phyloP scores from a whole-genome alignment of 2,329 filamentous ascomycete genomes.

The Verticillium zaregamsianum region DNA sequence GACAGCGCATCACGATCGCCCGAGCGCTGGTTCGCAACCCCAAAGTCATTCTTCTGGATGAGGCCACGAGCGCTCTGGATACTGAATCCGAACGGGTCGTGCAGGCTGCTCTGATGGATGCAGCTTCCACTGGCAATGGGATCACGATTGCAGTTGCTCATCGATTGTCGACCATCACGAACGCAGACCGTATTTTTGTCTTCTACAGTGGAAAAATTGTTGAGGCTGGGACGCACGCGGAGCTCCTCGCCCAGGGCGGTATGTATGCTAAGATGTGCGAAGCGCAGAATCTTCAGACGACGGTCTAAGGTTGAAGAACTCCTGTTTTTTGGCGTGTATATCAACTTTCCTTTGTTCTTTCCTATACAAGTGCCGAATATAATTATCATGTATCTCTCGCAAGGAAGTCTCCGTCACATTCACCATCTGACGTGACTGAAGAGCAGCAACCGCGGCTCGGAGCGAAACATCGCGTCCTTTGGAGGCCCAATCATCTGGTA shows the following conservation, averaged over 20 bases:
- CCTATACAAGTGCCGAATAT: too few relatives aligned
- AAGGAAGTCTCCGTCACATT: too few relatives aligned
- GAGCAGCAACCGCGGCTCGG: too few relatives aligned
- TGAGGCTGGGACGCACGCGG: constrained; percentile 55
- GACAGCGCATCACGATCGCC: constrained; percentile 52
- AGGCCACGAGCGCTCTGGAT: constrained; percentile 54
- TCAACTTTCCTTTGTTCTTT: too few relatives aligned
- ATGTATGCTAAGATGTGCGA: constrained; percentile 28
- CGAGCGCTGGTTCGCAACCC: constrained; percentile 49
- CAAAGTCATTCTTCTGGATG: constrained; percentile 51
- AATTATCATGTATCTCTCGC: too few relatives aligned
- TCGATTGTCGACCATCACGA: constrained; percentile 41
- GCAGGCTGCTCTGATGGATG: constrained; percentile 45
- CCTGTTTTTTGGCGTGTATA: too few relatives aligned
- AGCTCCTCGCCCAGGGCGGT: constrained; percentile 44
- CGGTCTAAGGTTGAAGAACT: too few relatives aligned
- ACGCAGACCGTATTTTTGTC: constrained; percentile 57
- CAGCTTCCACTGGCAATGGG: constrained; percentile 24
- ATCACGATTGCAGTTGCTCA: constrained; percentile 64
- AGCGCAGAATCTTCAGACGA: constrained; percentile 1
- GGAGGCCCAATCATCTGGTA: too few relatives aligned
- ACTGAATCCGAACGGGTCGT: constrained; percentile 20
- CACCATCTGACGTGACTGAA: too few relatives aligned
- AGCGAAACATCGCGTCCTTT: too few relatives aligned
- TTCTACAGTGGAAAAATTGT: constrained; percentile 52